Evolutionary conservation across 177 flowering plant genomes (phyloP), one percentile per base, ranked within the genome.

Genomic region (Tripterygium wilfordii): DNA sequence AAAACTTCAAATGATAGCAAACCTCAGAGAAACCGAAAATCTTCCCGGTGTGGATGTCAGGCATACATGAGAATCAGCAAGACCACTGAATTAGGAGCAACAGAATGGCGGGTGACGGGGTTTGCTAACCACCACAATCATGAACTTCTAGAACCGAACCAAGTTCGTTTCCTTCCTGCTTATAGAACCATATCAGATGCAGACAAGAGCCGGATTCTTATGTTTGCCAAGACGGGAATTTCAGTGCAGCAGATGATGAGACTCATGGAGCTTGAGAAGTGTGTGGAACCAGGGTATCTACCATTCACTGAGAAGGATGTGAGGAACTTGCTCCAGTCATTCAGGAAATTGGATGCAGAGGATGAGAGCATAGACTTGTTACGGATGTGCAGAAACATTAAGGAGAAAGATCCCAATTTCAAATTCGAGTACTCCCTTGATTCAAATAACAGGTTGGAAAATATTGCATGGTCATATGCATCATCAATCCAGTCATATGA

Each of bases 181-280:
- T 85, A 90, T 38, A 77, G 97, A 10, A 82, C 85, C 36, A 82
- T 91, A 47, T 85, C 95, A 8, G 95, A 87, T 41, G 15, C 74
- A 15, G 95, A 87, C 67, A 88, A 78, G 65, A 77, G 68, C 55
- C 75, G 90, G 2, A 78, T 91, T 38, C 70, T 83, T 42, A 78
- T 91, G 92, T 88, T 79, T 79, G 88, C 91, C 22, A 83, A 91
- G 61, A 79, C 95, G 10, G 96, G 95, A 28, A 85, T 91, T 32
- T 87, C 98, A 10, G 98, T 91, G 51, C 95, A 83, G 70, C 96
- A 88, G 54, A 91, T 91, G 95, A 83, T 88, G 89, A 78, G 79
- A 67, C 80, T 91, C n/a, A 57, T 91, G 85, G 98, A 91, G 70
- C 86, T 87, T 36, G 98, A 91, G 73, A 87, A 87, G 62, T 71